Base-by-base conservation (phyloP, 75 land plant species). In the Pinus tabuliformis region DNA sequence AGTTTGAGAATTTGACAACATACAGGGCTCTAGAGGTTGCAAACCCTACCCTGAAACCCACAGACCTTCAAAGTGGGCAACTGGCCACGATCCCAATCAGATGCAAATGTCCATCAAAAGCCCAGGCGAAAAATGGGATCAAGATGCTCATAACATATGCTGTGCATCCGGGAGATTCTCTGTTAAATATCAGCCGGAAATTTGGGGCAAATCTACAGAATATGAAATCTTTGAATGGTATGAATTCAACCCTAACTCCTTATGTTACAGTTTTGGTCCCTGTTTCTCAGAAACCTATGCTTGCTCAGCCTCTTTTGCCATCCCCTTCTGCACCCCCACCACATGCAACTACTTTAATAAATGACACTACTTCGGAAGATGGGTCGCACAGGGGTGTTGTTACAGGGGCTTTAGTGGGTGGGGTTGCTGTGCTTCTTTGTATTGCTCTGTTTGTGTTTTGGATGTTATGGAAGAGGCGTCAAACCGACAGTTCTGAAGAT, bases 1-100 rank as follows among this genome's bases (percentile, higher is more conserved):
- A 75, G 30, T 87, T 89, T 65, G 83, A 88, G 72, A 85, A 86
- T 15, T 78, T 93, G 80, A 87, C 91, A 2, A 79, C 84, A 3
- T 91, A 78, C 68, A 79, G 78, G 7, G 87, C 79, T 21, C 82
- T 91, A 28, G 66, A 72, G 75, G 83, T 66, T 11, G 22, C 84
- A 73, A 91, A 93, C 54, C 89, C 91, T 9, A 42, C 57, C 11
- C 21, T 80, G 22, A 66, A 68, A 22, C 86, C 91, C 4, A 76
- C 28, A 58, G 12, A 78, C 6, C 68, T 93, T 62, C 49, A 74
- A 18, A 49, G 74, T 36, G 88, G 85, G 11, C 76, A 17, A 17
- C 1, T 30, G 8, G 85, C 81, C 18, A 56, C 36, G 22, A 72
- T 90, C 22, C 92, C 92, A 28, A 39, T 89, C 22, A 80, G 62